Conservation (phyloP, 768 basidiomycete genomes). For the Termitomyces sp. region DNA sequence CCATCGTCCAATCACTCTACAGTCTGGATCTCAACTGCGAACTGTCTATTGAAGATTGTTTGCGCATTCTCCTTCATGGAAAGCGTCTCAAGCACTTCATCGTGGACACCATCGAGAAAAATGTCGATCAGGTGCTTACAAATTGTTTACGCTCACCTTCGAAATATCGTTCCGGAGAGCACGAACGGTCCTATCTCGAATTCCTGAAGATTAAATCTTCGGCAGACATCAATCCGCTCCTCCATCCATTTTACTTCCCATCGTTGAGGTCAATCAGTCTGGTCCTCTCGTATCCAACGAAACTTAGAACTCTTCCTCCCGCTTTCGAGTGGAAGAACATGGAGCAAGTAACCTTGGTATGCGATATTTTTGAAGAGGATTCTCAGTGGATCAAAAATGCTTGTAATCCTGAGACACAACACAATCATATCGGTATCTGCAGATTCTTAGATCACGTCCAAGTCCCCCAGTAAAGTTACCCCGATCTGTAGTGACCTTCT, state of each 20-base stretch:
- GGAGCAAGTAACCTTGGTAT: background rate
- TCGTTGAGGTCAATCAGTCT: background rate
- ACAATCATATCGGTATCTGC: background rate
- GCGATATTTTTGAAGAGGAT: slow-evolving; percentile 1
- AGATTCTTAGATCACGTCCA: background rate
- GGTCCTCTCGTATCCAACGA: background rate
- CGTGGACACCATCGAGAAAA: background rate
- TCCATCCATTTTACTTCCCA: slow-evolving; percentile 6
- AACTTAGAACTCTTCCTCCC: background rate
- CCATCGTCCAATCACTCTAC: slow-evolving; percentile 2
- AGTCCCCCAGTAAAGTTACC: background rate
- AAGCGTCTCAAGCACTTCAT: background rate
- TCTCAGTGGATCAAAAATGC: background rate
- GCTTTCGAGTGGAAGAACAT: slow-evolving; percentile 2
- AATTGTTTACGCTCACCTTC: background rate
- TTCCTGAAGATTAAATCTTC: background rate
- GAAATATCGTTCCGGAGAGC: slow-evolving; percentile 1
- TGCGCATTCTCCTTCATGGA: slow-evolving; percentile 1
- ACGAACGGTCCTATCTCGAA: slow-evolving; percentile 1
- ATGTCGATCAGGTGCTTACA: background rate
- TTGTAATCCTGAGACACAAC: background rate
- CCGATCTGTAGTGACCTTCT: background rate
- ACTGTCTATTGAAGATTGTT: background rate
- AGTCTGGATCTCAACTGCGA: slow-evolving; percentile 1
- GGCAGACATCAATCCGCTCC: background rate